These are phyloP conservation scores for Solanum chacoense DNA, from an alignment of 305 asterid genomes.

Conservation along the genomic window DNA sequence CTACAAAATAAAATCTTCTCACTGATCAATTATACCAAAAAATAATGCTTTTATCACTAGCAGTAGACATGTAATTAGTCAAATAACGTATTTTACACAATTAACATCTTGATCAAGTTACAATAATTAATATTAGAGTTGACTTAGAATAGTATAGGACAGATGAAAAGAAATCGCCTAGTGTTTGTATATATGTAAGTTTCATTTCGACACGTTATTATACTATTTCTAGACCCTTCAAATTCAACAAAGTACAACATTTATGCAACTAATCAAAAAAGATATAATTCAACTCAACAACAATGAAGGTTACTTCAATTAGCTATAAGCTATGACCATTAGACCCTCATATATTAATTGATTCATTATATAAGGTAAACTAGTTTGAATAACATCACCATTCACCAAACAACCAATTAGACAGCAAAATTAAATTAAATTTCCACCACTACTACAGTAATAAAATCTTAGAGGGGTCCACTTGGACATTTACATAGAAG, in stretches of 20 bases:
- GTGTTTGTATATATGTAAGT: neutral
- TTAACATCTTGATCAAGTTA: neutral
- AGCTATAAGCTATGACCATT: neutral
- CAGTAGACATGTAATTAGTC: neutral
- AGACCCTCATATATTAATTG: neutral
- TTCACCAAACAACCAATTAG: neutral
- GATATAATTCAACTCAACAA: neutral
- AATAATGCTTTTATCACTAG: neutral
- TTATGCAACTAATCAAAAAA: neutral
- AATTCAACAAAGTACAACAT: neutral
- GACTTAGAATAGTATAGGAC: neutral
- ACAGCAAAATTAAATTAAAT: neutral
- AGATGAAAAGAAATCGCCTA: neutral
- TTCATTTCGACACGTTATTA: neutral
- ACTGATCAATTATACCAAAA: neutral
- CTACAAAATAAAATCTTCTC: neutral
- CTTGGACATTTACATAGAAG: neutral
- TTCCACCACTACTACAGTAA: neutral
- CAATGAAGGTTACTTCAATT: neutral
- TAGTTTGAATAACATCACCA: neutral
- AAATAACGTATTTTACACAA: neutral
- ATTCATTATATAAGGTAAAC: neutral
- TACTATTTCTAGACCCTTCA: neutral
- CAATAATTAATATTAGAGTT: neutral
- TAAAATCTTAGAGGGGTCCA: neutral